Evolutionary conservation across 1,139 yeast species (phyloP).

Genomic region (Suhomyces yuchorum): DNA sequence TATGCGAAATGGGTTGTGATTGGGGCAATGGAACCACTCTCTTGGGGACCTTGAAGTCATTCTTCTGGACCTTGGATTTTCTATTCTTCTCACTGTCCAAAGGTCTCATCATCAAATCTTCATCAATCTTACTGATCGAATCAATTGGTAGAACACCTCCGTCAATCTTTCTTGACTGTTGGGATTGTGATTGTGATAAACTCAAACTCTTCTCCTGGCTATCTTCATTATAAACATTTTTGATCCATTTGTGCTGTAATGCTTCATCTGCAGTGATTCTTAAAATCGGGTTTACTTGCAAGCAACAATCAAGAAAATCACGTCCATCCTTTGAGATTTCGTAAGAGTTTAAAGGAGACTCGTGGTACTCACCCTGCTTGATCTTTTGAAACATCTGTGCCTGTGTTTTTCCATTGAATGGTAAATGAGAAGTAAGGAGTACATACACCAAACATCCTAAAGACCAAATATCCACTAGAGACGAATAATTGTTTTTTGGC

Average conservation of each 20-base stretch:
- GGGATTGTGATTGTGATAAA: conserved; percentile 71
- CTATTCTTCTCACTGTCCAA: conserved; percentile 35
- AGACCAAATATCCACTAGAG: conserved; percentile 95
- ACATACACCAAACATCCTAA: conserved; percentile 85
- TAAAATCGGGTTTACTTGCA: conserved; percentile 72
- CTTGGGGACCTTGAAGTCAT: conserved; percentile 47
- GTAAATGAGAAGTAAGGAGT: conserved; percentile 85
- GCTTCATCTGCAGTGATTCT: conserved; percentile 77
- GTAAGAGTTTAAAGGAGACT: conserved; percentile 70
- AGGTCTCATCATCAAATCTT: conserved; percentile 50
- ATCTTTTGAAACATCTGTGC: conserved; percentile 80
- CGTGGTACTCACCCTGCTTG: conserved; percentile 75
- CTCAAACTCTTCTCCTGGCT: conserved; percentile 50
- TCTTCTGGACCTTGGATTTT: conserved; percentile 26
- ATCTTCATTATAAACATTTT: conserved; percentile 31
- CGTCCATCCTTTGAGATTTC: conserved; percentile 66
- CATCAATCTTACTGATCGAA: conserved; percentile 46
- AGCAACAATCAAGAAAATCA: conserved; percentile 64
- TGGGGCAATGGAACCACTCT: conserved; percentile 47
- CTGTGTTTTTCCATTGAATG: conserved; percentile 91
- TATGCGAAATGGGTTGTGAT: conserved; percentile 37
- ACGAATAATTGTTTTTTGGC: conserved; percentile 59
- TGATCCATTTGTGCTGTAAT: conserved; percentile 68
- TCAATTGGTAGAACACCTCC: conserved; percentile 44
- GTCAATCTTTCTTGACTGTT: conserved; percentile 58